Percentiles rank a stretch among this genome's conserved stretches.
Evolutionary conservation across 2,329 filamentous ascomycete species (phyloP).

Genomic region (Fusarium nisikadoi): DNA sequence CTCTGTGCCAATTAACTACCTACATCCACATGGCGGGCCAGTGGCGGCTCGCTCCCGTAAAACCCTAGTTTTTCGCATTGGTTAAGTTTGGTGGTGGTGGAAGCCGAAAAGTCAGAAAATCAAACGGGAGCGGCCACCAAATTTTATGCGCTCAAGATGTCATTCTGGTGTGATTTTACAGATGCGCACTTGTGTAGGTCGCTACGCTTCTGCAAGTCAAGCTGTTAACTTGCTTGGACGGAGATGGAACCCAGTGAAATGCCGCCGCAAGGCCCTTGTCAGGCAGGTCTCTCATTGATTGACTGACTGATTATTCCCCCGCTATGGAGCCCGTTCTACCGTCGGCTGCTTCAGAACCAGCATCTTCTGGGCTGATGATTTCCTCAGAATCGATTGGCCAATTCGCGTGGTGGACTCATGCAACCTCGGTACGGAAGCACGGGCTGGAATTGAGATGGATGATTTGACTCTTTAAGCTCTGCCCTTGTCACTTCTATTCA

Average conservation of each 20-base stretch:
- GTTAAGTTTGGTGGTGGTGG: background rate
- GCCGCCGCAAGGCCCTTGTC: conserved; percentile 18
- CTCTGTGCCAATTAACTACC: conserved; percentile 6
- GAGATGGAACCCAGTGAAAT: conserved; percentile 9
- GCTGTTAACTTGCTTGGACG: background rate
- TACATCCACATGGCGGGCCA: background rate
- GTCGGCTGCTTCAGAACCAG: conserved; percentile 8
- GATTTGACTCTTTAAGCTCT: conserved; percentile 26
- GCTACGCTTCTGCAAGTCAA: background rate
- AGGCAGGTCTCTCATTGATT: background rate
- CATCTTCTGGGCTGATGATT: conserved; percentile 27
- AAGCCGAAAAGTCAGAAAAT: background rate
- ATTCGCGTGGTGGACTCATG: conserved; percentile 20
- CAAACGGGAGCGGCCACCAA: background rate
- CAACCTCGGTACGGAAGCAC: conserved; percentile 32
- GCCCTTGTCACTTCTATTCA: conserved; percentile 12
- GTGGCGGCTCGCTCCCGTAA: conserved; percentile 36
- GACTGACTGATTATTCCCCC: conserved; percentile 6
- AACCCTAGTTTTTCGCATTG: conserved; percentile 29
- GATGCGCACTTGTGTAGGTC: background rate
- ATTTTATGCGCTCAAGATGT: background rate
- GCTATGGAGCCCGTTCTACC: background rate
- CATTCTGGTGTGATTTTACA: conserved; percentile 12
- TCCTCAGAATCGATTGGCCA: conserved; percentile 30
- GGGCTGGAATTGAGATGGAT: conserved; percentile 3